Evolutionary conservation across 2,329 filamentous ascomycete species (phyloP).

Genomic region (Fusarium falciforme): DNA sequence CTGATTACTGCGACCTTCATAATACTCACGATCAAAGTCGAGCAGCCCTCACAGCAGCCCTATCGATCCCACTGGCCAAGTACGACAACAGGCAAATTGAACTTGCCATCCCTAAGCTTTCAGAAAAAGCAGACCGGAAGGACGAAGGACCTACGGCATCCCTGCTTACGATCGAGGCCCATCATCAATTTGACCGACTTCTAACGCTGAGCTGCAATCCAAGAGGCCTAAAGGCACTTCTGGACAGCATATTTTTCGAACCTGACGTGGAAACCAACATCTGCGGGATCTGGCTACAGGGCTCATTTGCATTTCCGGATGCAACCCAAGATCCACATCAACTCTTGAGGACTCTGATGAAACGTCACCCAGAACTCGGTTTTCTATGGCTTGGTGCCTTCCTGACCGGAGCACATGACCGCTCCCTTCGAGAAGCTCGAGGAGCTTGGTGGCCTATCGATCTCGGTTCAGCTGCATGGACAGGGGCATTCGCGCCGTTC

Average conservation of each 20-base stretch:
- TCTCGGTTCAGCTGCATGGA: conserved; percentile 23
- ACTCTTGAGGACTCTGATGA: conserved; percentile 12
- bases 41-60: background rate
- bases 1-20: background rate
- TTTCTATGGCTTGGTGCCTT: conserved; percentile 33
- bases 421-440: conserved; percentile 11
- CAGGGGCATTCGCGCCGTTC: conserved; percentile 20
- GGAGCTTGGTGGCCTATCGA: conserved; percentile 20
- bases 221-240: background rate
- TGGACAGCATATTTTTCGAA: background rate
- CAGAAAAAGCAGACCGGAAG: background rate
- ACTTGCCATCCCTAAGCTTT: background rate
- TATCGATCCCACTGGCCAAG: background rate
- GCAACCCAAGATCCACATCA: conserved; percentile 2
- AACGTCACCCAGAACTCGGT: conserved; percentile 22
- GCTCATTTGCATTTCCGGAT: background rate
- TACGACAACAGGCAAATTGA: background rate
- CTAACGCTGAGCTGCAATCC: background rate
- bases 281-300: background rate
- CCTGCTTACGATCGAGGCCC: background rate
- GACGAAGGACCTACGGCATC: background rate
- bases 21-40: background rate
- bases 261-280: background rate
- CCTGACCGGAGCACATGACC: conserved; percentile 10
- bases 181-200: background rate